Percentiles rank a stretch among this genome's conserved stretches.
phyloP scores from a whole-genome alignment of 2,329 filamentous ascomycete genomes.

The Ceratocystis cacaofunesta region DNA sequence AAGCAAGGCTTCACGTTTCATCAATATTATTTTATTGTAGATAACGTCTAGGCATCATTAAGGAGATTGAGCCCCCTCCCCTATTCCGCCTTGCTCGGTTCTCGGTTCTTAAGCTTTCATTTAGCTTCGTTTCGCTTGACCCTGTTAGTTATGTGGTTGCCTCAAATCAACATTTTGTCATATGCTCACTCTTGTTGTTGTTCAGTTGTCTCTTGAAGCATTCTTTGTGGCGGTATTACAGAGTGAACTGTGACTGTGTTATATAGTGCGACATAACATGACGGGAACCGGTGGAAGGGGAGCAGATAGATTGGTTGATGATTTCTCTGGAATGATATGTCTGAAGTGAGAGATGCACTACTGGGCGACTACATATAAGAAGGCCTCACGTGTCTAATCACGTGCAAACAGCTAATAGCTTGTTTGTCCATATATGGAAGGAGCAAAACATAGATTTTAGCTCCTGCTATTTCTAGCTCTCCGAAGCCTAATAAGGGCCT shows the following conservation, averaged over 20 bases:
- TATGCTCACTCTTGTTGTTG: neutral
- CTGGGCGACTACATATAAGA: too few relatives aligned
- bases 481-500: neutral
- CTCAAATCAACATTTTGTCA: neutral
- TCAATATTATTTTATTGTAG: neutral
- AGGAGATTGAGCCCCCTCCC: neutral
- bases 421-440: neutral
- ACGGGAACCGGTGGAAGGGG: too few relatives aligned
- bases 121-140: constrained; percentile 2
- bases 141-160: neutral
- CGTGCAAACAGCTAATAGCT: neutral
- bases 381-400: too few relatives aligned
- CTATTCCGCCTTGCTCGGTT: neutral
- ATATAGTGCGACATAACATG: too few relatives aligned
- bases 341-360: too few relatives aligned
- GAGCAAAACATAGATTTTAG: neutral
- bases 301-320: too few relatives aligned
- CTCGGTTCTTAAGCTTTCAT: neutral
- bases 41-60: neutral
- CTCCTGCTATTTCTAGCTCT: neutral
- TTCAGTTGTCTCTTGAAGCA: neutral
- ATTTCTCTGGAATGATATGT: too few relatives aligned
- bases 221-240: neutral
- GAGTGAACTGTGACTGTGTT: too few relatives aligned
- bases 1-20: neutral